Conservation (phyloP, 441 rosid species). For the Corymbia citriodora region DNA sequence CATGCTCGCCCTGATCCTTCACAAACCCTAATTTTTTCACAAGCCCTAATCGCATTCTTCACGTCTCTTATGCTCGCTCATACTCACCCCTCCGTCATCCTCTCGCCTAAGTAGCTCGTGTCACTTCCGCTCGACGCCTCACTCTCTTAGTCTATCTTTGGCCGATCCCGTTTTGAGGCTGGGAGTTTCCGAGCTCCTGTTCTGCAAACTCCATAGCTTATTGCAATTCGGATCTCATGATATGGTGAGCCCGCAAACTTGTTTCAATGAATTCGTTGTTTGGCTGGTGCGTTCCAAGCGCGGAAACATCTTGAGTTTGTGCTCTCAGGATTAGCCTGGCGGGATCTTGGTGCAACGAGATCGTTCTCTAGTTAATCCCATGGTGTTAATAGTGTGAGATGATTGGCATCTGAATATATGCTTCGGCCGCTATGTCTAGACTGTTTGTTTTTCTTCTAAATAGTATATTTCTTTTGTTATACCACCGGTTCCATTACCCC, state of each 20-base stretch:
- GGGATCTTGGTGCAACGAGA: not conserved
- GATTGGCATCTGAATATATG: not conserved
- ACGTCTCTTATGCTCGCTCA: too few species aligned
- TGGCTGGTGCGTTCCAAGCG: not conserved
- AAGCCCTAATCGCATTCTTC: not conserved
- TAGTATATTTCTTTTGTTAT: not conserved
- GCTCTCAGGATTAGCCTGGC: not conserved
- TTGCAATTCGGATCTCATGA: not conserved
- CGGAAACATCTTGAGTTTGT: not conserved
- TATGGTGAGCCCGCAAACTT: not conserved
- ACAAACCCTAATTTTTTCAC: not conserved
- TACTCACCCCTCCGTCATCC: not conserved
- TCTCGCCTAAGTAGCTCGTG: not conserved
- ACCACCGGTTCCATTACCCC: not conserved
- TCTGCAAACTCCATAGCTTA: not conserved
- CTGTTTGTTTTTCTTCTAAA: not conserved
- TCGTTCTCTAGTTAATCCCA: not conserved
- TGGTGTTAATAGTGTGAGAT: not conserved
- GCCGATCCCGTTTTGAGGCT: not conserved
- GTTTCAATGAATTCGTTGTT: too few species aligned
- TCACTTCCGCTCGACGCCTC: not conserved
- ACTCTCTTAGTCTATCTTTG: not conserved
- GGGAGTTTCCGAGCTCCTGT: not conserved
- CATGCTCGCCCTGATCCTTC: not conserved
- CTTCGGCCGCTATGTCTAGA: not conserved